Conservation (phyloP, 352 stramenopile species). For the Globisporangium perplexum region DNA sequence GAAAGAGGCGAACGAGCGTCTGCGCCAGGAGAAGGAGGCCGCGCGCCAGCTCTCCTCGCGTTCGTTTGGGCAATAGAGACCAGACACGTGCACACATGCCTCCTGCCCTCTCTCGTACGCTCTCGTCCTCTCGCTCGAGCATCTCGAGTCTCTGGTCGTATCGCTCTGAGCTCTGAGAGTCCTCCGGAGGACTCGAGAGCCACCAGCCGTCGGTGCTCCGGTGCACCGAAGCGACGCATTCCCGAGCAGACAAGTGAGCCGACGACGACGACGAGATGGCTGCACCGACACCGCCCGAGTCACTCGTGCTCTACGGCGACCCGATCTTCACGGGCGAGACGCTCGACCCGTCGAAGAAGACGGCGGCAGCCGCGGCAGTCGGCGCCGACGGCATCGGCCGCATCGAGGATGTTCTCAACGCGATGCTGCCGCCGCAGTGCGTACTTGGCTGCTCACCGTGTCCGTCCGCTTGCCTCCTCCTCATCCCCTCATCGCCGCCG, state of each 20-base stretch:
- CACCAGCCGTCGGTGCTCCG: too few species aligned
- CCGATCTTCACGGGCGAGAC: slow-evolving; percentile 89
- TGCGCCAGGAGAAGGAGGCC: slow-evolving; percentile 43
- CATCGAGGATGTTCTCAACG: slow-evolving; percentile 76
- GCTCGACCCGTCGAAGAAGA: slow-evolving; percentile 40
- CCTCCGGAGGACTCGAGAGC: too few species aligned
- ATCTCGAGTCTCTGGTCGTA: too few species aligned
- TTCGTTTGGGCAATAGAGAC: neutral
- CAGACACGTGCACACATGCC: too few species aligned
- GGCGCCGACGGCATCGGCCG: slow-evolving; percentile 40
- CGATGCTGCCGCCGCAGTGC: slow-evolving; percentile 68
- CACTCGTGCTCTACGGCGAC: slow-evolving; percentile 84
- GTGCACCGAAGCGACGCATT: slow-evolving; percentile 1
- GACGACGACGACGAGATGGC: slow-evolving; percentile 23
- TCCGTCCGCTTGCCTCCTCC: too few species aligned
- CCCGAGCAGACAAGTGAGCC: too few species aligned
- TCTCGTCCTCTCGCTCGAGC: neutral
- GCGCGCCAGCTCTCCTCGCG: slow-evolving; percentile 6
- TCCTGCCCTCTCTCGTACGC: too few species aligned
- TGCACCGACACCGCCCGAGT: slow-evolving; percentile 72
- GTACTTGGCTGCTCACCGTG: too few species aligned
- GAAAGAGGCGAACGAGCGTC: slow-evolving; percentile 36
- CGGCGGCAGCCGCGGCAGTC: slow-evolving; percentile 15
- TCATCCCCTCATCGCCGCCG: too few species aligned
- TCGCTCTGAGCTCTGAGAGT: too few species aligned